These are phyloP conservation scores for Fennellomyces sp. DNA, from an alignment of 371 early-diverging fungal genomes.

Conservation along the genomic window DNA sequence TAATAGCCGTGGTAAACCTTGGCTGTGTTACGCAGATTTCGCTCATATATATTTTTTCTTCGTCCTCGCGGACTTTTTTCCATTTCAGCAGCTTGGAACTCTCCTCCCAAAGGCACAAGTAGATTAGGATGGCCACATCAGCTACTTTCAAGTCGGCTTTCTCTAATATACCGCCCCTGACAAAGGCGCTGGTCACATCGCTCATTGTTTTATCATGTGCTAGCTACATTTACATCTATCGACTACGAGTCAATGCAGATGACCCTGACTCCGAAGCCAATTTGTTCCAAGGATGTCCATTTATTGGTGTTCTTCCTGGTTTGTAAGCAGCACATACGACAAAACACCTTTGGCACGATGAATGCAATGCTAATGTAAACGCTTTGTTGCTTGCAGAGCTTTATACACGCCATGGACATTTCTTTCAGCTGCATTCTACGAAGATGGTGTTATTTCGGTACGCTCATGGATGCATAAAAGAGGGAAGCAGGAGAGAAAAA, in stretches of 20 bases:
- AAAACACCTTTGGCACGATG: background rate
- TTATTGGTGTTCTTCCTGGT: constrained; percentile 52
- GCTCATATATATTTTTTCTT: background rate
- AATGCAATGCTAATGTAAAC: background rate
- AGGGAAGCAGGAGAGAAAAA: background rate
- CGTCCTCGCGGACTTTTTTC: no score
- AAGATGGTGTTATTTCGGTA: constrained; percentile 42
- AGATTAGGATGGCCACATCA: constrained; percentile 5
- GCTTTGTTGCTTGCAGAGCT: constrained; percentile 19
- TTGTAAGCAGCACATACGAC: constrained; percentile 32
- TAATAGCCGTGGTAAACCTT: background rate
- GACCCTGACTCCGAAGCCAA: constrained; percentile 14
- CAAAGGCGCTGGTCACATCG: constrained; percentile 38
- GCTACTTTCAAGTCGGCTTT: constrained; percentile 23
- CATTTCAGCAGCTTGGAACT: no score
- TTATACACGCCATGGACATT: constrained; percentile 52
- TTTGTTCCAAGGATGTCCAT: constrained; percentile 26
- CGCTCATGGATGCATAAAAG: background rate
- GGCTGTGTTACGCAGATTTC: background rate
- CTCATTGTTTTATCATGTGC: constrained; percentile 28
- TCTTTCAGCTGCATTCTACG: constrained; percentile 44
- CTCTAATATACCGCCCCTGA: constrained; percentile 45
- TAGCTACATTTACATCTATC: constrained; percentile 34
- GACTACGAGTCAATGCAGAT: constrained; percentile 21
- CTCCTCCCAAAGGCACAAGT: background rate